phyloP scores from a whole-genome alignment of 2,329 filamentous ascomycete species.

The Diaporthe eres region DNA sequence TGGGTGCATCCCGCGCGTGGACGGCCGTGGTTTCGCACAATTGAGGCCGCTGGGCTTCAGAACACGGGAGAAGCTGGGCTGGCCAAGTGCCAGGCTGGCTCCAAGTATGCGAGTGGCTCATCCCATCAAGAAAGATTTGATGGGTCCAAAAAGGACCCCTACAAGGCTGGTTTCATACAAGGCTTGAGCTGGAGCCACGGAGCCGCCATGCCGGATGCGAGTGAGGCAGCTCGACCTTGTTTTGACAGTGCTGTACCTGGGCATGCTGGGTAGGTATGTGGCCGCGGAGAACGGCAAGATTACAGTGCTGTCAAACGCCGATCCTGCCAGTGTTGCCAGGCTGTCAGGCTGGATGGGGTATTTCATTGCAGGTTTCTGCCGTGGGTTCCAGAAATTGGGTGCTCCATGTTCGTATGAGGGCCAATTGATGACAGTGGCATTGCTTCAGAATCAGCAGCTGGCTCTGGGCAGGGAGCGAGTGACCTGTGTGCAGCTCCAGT shows the following conservation, averaged over 20 bases:
- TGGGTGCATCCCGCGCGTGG: not conserved
- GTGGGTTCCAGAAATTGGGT: constrained; percentile 29
- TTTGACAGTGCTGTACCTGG: not conserved
- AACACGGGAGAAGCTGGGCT: not conserved
- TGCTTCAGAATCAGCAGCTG: constrained; percentile 27
- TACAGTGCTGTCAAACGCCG: constrained; percentile 7
- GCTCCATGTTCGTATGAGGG: constrained; percentile 31
- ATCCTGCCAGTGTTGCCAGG: constrained; percentile 24
- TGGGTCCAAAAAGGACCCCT: constrained; percentile 13
- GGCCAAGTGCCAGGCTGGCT: not conserved
- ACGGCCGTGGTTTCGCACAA: not conserved
- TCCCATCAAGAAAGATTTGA: constrained; percentile 10
- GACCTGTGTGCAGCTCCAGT: constrained; percentile 8
- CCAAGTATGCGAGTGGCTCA: not conserved
- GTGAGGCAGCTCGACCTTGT: not conserved
- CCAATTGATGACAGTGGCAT: constrained; percentile 32
- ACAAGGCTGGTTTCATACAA: constrained; percentile 25
- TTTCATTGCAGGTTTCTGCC: constrained; percentile 22
- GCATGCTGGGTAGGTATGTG: no score
- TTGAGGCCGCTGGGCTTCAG: not conserved
- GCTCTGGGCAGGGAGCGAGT: constrained; percentile 17
- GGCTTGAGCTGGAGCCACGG: constrained; percentile 20
- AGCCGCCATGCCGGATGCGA: constrained; percentile 18
- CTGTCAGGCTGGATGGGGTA: not conserved
- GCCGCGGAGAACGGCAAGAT: constrained; percentile 1